Evolutionary conservation across 225 moss, liverwort and hornwort species (phyloP), one percentile per base, ranked within the genome.

Genomic region (Sphagnum tenellum): DNA sequence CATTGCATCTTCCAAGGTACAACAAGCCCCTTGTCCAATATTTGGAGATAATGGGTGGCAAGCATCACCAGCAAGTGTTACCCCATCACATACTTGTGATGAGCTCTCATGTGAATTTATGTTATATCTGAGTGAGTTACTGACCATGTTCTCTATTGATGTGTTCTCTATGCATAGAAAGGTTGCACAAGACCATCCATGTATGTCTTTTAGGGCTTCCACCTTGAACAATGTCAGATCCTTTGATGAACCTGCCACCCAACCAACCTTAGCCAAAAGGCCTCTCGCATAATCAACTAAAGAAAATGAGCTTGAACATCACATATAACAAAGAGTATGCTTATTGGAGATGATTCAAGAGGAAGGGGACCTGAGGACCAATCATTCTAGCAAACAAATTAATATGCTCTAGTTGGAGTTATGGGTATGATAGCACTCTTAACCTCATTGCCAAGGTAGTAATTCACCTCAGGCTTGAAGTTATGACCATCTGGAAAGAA

Each of bases 11-110:
- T 92, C 89, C 56, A 89, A 70, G 8, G 85, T 84, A 75, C 80
- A 74, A 29, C 85, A 63, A 58, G 82, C 89, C 50, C 89, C 91
- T 73, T 89, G 91, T 7, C 89, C 91, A 71, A 82, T 47, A 59
- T 69, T 81, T 7, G 87, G 91, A 11, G 79, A 79, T 69, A 77
- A 82, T 1, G 87, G 89, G 68, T 92, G 86, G 29, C 81, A 74
- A 1, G 89, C 92, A 55, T 92, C 87, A 12, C 89, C 87, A 13
- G 67, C 87, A 44, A 92, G 45, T 55, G 85, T 76, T 45, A 89
- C 74, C 2, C 87, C 61, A 2, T 64, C 79, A 9, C 66, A 59
- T 44, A 88, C 80, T 0, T 79, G 68, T 2, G 81, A 71, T 60
- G 12, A 67, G 62, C 29, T 29, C 29, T 29, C 29, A 4, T 66